Evolutionary conservation across 2,329 filamentous ascomycete genomes (phyloP).

Genomic region (Fusarium begoniae): DNA sequence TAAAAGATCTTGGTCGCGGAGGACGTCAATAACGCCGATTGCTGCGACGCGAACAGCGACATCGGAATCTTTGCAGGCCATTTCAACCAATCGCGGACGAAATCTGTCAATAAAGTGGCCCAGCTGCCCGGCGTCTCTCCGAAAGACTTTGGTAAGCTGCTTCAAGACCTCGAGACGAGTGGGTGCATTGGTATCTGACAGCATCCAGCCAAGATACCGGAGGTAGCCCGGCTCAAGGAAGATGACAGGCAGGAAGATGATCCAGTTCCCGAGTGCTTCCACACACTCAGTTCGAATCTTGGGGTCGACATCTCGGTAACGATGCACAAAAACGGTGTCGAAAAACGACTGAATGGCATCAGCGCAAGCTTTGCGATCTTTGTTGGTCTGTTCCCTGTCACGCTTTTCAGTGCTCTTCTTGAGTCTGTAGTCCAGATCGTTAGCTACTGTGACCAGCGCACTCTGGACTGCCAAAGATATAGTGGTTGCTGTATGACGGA

Average conservation of each 20-base stretch:
- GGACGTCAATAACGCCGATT: conserved; percentile 81
- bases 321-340: conserved; percentile 91
- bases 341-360: conserved; percentile 85
- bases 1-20: conserved; percentile 85
- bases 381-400: conserved; percentile 74
- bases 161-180: conserved; percentile 88
- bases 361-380: conserved; percentile 75
- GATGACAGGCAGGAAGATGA: conserved; percentile 81
- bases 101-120: conserved; percentile 95
- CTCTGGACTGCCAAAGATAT: conserved; percentile 83
- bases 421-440: conserved; percentile 74
- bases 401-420: conserved; percentile 82
- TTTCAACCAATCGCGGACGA: conserved; percentile 86
- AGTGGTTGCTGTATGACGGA: conserved; percentile 92
- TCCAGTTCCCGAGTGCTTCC: conserved; percentile 87
- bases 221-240: conserved; percentile 93
- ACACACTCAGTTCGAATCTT: conserved; percentile 90
- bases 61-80: conserved; percentile 88
- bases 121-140: conserved; percentile 81
- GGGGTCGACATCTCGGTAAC: conserved; percentile 93
- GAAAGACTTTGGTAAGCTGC: conserved; percentile 83
- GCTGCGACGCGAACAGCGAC: conserved; percentile 80
- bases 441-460: conserved; percentile 77
- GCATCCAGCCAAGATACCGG: conserved; percentile 93
- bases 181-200: conserved; percentile 80